These are phyloP conservation scores for Microdochium nivale DNA, from an alignment of 2,329 filamentous ascomycete genomes.

Conservation along the genomic window DNA sequence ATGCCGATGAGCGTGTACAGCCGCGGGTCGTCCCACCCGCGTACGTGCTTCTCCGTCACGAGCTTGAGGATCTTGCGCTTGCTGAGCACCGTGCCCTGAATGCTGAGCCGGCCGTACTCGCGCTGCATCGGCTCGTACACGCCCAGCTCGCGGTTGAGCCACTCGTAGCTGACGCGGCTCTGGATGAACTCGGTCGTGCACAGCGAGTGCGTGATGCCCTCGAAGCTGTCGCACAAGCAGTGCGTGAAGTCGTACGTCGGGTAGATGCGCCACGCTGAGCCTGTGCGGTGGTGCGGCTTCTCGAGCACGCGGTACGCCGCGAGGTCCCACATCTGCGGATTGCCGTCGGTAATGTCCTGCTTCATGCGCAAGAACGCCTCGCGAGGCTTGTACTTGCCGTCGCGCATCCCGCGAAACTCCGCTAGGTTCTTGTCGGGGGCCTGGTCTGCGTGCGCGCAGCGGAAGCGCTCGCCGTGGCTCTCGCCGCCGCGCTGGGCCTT, in stretches of 20 bases:
- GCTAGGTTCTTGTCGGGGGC: slow-evolving; percentile 65
- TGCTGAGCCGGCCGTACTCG: slow-evolving; percentile 66
- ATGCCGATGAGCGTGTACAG: slow-evolving; percentile 82
- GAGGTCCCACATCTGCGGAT: slow-evolving; percentile 95
- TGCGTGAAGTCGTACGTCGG: slow-evolving; percentile 92
- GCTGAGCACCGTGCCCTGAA: slow-evolving; percentile 77
- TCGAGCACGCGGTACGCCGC: slow-evolving; percentile 78
- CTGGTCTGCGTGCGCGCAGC: slow-evolving; percentile 72
- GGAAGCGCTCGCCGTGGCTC: slow-evolving; percentile 60
- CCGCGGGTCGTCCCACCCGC: slow-evolving; percentile 85
- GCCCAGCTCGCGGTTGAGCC: slow-evolving; percentile 70
- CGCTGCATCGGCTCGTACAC: slow-evolving; percentile 92
- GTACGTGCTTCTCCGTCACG: slow-evolving; percentile 68
- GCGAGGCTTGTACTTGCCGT: slow-evolving; percentile 80
- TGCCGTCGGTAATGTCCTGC: slow-evolving; percentile 73
- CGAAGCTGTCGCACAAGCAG: slow-evolving; percentile 86
- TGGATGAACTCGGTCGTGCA: slow-evolving; percentile 91
- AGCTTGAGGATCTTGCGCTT: slow-evolving; percentile 79
- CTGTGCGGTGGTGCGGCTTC: slow-evolving; percentile 68
- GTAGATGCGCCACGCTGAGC: slow-evolving; percentile 82
- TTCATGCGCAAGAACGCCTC: slow-evolving; percentile 90
- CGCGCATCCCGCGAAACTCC: slow-evolving; percentile 84
- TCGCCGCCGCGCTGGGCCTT: slow-evolving; percentile 81
- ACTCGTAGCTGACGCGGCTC: slow-evolving; percentile 82
- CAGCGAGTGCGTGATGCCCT: slow-evolving; percentile 83